phyloP scores from a whole-genome alignment of 345 rosid genomes.

The Reutealis trisperma region DNA sequence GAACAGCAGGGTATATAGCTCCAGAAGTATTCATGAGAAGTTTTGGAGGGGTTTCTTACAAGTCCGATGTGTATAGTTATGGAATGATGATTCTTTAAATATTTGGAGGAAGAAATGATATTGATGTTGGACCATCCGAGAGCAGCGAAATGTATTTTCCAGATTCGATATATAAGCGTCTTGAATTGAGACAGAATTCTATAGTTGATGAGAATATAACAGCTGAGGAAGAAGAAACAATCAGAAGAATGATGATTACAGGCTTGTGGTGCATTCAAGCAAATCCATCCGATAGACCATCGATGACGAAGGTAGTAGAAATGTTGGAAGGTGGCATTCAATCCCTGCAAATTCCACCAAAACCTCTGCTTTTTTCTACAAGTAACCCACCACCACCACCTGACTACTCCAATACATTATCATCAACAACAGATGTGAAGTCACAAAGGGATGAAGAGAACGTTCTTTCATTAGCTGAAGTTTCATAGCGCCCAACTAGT shows the following conservation, averaged over 20 bases:
- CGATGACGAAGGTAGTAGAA: conserved; percentile 26
- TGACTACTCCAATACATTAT: no score
- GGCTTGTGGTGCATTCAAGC: conserved; percentile 32
- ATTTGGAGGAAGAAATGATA: background rate
- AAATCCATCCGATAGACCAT: conserved; percentile 25
- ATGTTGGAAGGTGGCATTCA: conserved; percentile 22
- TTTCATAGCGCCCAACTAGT: no score
- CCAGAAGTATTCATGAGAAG: conserved; percentile 18
- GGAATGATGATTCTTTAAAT: conserved; percentile 17
- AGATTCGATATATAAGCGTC: conserved; percentile 9
- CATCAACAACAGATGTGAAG: no score
- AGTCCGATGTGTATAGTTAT: conserved; percentile 22
- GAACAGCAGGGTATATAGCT: conserved; percentile 23
- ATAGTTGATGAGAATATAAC: background rate
- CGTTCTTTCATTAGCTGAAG: no score
- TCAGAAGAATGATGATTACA: conserved; percentile 13
- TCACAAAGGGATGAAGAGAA: no score
- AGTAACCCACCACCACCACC: no score
- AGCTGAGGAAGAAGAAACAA: conserved; percentile 14
- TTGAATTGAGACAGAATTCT: background rate
- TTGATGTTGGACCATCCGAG: background rate
- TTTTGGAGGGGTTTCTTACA: conserved; percentile 13
- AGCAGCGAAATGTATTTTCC: conserved; percentile 9
- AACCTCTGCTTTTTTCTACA: background rate
- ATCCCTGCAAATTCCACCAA: conserved; percentile 25